These are phyloP conservation scores for Circinella minor DNA, from an alignment of 371 early-diverging fungal species.

Conservation along the genomic window DNA sequence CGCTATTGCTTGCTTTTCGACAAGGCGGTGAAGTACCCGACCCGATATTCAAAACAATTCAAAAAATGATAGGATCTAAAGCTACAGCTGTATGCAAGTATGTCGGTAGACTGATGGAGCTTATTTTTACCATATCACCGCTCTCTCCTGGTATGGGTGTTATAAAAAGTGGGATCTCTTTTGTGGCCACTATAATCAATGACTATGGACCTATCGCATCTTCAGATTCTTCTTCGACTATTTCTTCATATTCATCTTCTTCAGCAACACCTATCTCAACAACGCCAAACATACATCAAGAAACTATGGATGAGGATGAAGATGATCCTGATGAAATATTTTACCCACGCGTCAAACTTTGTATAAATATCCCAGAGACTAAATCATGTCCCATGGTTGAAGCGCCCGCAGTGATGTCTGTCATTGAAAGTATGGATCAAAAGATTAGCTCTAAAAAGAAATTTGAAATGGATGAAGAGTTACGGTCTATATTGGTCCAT, in stretches of 20 bases:
- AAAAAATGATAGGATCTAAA: conserved; percentile 42
- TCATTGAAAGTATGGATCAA: conserved; percentile 81
- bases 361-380: conserved; percentile 17
- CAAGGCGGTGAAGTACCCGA: conserved; percentile 62
- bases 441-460: conserved; percentile 75
- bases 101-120: conserved; percentile 50
- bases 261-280: not conserved
- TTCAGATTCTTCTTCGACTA: conserved; percentile 2
- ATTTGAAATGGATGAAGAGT: conserved; percentile 31
- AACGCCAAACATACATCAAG: not conserved
- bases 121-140: conserved; percentile 50
- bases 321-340: not conserved
- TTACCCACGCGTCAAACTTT: conserved; percentile 19
- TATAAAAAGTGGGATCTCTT: conserved; percentile 28
- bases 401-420: conserved; percentile 44
- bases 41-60: conserved; percentile 42
- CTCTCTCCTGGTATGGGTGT: conserved; percentile 44
- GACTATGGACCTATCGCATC: not conserved
- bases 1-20: conserved; percentile 56
- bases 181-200: conserved; percentile 1
- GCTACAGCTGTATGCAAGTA: conserved; percentile 48
- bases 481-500: conserved; percentile 8
- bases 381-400: conserved; percentile 16
- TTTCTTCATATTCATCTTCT: not conserved
- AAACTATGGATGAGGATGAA: not conserved